Conservation (phyloP, 2,329 filamentous ascomycete genomes). For the Ustulina deusta region DNA sequence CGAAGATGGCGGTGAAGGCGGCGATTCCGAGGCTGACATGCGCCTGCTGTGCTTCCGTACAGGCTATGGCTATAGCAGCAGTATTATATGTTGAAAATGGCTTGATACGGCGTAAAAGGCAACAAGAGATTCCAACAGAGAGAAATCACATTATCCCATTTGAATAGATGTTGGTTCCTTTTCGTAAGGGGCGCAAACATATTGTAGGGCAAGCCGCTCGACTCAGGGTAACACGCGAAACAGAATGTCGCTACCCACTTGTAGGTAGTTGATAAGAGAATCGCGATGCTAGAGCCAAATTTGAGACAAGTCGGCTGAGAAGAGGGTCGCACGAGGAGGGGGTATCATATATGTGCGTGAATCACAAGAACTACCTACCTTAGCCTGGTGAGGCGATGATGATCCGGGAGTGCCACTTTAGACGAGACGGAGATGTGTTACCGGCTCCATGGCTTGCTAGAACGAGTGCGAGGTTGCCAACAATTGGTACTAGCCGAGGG, state of each 20-base stretch:
- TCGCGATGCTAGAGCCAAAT: conserved; percentile 16
- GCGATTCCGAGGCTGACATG: conserved; percentile 25
- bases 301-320: conserved; percentile 6
- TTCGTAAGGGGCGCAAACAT: conserved; percentile 9
- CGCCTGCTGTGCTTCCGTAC: conserved; percentile 17
- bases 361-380: conserved; percentile 10
- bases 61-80: conserved; percentile 14
- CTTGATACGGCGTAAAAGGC: neutral
- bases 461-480: conserved; percentile 13
- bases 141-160: too few species aligned
- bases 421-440: conserved; percentile 21
- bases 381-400: neutral
- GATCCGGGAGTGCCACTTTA: conserved; percentile 3
- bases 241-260: neutral
- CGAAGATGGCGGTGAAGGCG: conserved; percentile 25
- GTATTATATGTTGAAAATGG: conserved; percentile 1
- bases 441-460: conserved; percentile 20
- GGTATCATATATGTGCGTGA: conserved; percentile 7
- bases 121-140: neutral
- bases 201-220: conserved; percentile 2
- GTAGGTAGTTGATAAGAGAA: neutral
- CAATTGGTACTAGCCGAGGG: conserved; percentile 18
- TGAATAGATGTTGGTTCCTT: neutral
- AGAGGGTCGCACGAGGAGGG: conserved; percentile 6
- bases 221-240: conserved; percentile 2